Evolutionary conservation across 2,329 filamentous ascomycete genomes (phyloP), one percentile per base, ranked within the genome.

Genomic region (Botrytis cinerea): DNA sequence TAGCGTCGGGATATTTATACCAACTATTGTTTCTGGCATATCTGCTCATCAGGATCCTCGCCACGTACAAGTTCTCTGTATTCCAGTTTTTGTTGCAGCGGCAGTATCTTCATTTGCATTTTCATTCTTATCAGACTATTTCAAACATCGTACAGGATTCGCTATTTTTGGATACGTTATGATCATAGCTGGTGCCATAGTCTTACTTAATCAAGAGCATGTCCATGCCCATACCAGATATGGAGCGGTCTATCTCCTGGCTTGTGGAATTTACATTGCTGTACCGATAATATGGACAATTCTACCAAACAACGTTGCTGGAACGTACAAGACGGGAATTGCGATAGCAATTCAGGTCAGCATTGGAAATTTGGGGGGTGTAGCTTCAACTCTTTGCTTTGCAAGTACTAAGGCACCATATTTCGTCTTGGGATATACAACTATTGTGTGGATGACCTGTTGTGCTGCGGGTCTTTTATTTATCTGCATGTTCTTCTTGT

Each of bases 311-410:
- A 66, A 38, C 25, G n/a, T 54, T 54, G 20, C 45, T 51, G 46
- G 45, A 40, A 38, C 45, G n/a, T 38, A 40, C 22, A 40, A 66
- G 45, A 51, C 48, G 22, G 64, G 64, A 10, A 40, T 54, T 32
- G 35, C 64, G 10, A 54, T 54, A 68, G 22, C 22, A 4, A 22
- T 40, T 51, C 46, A 68, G 38, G 35, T 40, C 32, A 54, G 46
- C 25, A 54, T 68, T 54, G 46, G 64, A 1, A 68, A 68, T 68
- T 20, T 68, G 8, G 46, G 25, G 5, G 46, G 64, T 20, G 0
- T 68, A 40, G 35, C 64, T 22, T 68, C 64, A 54, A 54, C 64
- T 8, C 46, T 54, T n/a, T 54, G 64, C 25, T 67, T 68, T 68
- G 35, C 46, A 68, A 54, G 46, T 43, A 54, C 46, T 0, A 28